Conservation (phyloP, 2,329 filamentous ascomycete genomes). For the Trichophyton mentagrophytes region DNA sequence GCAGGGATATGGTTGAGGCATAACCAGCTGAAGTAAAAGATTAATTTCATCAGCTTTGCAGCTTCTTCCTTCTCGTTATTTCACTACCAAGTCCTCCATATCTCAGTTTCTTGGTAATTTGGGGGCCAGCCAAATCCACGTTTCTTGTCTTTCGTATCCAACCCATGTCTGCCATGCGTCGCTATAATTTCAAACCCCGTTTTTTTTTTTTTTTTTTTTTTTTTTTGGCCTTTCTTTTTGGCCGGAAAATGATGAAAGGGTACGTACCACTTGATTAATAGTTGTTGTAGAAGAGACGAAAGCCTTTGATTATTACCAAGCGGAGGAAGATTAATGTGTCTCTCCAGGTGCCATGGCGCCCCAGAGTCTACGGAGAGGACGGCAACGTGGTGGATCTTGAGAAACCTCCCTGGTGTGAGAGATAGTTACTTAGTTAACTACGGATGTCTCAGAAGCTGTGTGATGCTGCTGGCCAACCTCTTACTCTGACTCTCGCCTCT, state of each 20-base stretch:
- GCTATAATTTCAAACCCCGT: neutral
- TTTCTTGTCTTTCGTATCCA: neutral
- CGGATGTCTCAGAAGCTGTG: neutral
- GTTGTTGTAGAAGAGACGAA: neutral
- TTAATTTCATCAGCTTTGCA: neutral
- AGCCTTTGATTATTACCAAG: neutral
- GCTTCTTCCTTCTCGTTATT: neutral
- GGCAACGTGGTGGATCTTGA: neutral
- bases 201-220: neutral
- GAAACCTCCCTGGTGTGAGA: neutral
- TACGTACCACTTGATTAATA: neutral
- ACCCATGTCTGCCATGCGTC: slow-evolving; percentile 1
- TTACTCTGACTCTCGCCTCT: neutral
- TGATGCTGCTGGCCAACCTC: neutral
- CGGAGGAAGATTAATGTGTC: neutral
- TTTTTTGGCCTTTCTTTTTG: neutral
- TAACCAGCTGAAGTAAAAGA: neutral
- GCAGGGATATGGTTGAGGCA: neutral
- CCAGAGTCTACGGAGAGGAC: neutral
- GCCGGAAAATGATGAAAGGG: neutral
- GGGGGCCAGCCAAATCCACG: neutral
- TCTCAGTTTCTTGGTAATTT: neutral
- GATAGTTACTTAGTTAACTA: no score
- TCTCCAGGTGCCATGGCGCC: neutral
- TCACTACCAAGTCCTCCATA: no score